Base-by-base conservation (phyloP, 129 eudicot genomes). In the Dittrichia graveolens region DNA sequence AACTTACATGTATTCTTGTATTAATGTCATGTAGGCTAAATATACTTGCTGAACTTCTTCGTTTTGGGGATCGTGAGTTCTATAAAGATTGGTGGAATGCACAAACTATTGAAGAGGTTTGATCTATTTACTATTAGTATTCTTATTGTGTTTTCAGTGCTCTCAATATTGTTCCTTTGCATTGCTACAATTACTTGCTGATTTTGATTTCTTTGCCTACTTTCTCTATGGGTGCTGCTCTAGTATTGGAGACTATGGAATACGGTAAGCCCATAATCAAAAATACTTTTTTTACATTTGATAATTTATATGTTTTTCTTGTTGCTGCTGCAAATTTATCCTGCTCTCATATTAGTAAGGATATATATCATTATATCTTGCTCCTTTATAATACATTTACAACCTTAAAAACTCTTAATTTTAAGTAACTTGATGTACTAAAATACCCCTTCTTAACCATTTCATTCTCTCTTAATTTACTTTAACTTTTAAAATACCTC, bases 11-110 rank as follows among this genome's bases (percentile, higher is more conserved):
- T 79, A 61, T 62, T 69, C 63, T 38, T 61, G 49, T 69, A 18
- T 72, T 69, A 38, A 64, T 69, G 41, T 41, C 59, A 59, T 57
- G 12, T 63, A 92, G 96, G 98, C 71, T 94, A 60, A 90, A 94
- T 81, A 94, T 90, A 83, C 92, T 94, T 73, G 98, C 98, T 11
- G 98, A 94, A 83, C 86, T 94, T 72, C 95, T 94, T 69, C 53
- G 95, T n/a, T 94, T 94, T 83, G 98, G 98, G 75, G 98, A 94
- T 63, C 98, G 98, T 70, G 98, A 94, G 79, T 94, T 94, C 69
- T 94, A 94, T 78, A 94, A 94, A 78, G 98, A 94, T 86, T 94
- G 98, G 98, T 94, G 98, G 98, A 94, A 94, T 69, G 98, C 98
- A 59, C 83, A 83, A 80, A 90, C 98, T 31, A 77, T 90, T 72